A percentile compares a stretch with the other conserved stretches of the same genome.
These are phyloP conservation scores for Agroathelia rolfsii DNA, from an alignment of 1,284 basidiomycete species.

Conservation along the genomic window DNA sequence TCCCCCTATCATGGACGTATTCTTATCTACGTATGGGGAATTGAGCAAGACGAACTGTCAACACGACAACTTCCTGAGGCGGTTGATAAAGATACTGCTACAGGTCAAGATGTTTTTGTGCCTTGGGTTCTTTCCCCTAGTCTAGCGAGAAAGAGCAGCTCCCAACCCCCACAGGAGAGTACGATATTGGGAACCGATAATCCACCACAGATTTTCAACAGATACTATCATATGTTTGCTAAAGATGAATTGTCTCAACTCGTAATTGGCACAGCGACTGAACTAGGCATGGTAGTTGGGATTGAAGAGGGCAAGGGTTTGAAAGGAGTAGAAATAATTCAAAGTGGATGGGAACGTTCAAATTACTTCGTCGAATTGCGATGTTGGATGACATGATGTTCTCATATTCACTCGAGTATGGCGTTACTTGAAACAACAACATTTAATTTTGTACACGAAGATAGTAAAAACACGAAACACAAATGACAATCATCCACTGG, in stretches of 20 bases:
- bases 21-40: slow-evolving; percentile 97
- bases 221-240: slow-evolving; percentile 92
- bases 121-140: slow-evolving; percentile 51
- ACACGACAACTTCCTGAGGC: slow-evolving; percentile 52
- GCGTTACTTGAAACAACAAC: too few species aligned
- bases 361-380: slow-evolving; percentile 72
- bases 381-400: slow-evolving; percentile 38
- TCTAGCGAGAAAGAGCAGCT: slow-evolving; percentile 7
- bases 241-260: slow-evolving; percentile 65
- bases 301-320: slow-evolving; percentile 10
- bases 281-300: slow-evolving; percentile 47
- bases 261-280: slow-evolving; percentile 49
- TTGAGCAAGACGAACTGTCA: slow-evolving; percentile 82
- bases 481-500: slow-evolving; percentile 20
- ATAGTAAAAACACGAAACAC: slow-evolving; percentile 5
- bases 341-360: slow-evolving; percentile 79
- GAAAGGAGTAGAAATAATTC: slow-evolving; percentile 53
- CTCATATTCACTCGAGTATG: too few species aligned
- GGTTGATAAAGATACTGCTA: slow-evolving; percentile 4
- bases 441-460: slow-evolving; percentile 1
- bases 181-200: too few species aligned
- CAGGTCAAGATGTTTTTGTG: slow-evolving; percentile 59
- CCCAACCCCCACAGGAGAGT: slow-evolving; percentile 11
- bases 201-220: slow-evolving; percentile 51
- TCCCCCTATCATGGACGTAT: slow-evolving; percentile 62